phyloP scores from a whole-genome alignment of 208 protist genomes.

The Acanthamoeba royreba region DNA sequence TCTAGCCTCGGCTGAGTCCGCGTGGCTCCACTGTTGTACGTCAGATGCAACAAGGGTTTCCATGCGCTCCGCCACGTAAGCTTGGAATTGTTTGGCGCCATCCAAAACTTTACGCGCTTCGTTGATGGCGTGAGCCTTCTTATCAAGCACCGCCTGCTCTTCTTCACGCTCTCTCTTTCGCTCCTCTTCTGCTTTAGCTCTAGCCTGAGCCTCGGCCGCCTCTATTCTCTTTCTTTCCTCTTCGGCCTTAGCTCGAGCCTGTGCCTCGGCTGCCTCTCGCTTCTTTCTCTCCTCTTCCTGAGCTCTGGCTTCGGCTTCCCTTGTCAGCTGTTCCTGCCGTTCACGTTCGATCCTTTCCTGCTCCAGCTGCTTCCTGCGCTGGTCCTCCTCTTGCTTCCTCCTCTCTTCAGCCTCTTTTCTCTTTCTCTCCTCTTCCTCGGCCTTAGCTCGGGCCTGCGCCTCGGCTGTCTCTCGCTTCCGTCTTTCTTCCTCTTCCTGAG shows the following conservation, averaged over 20 bases:
- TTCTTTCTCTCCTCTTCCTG: not conserved
- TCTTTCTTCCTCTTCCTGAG: not conserved
- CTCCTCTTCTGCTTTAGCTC: not conserved
- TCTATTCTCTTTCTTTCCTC: not conserved
- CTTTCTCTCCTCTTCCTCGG: not conserved
- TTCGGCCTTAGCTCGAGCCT: not conserved
- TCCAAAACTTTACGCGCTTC: not conserved
- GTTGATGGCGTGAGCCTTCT: not conserved
- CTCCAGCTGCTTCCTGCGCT: not conserved
- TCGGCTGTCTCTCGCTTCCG: not conserved
- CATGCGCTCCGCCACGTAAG: not conserved
- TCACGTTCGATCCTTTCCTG: not conserved
- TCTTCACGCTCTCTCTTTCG: not conserved
- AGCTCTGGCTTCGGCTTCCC: not conserved
- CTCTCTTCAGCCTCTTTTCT: not conserved
- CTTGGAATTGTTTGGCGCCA: too few species aligned
- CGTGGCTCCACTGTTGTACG: too few species aligned
- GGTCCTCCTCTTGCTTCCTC: not conserved
- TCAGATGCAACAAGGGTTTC: too few species aligned
- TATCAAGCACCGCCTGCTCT: not conserved
- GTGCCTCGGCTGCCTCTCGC: not conserved
- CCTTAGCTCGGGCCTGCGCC: not conserved
- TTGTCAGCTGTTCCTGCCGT: not conserved
- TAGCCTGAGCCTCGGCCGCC: not conserved
- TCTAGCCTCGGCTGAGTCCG: too few species aligned